phyloP scores from a whole-genome alignment of 2,329 filamentous ascomycete genomes.

The Penicillium digitatum region DNA sequence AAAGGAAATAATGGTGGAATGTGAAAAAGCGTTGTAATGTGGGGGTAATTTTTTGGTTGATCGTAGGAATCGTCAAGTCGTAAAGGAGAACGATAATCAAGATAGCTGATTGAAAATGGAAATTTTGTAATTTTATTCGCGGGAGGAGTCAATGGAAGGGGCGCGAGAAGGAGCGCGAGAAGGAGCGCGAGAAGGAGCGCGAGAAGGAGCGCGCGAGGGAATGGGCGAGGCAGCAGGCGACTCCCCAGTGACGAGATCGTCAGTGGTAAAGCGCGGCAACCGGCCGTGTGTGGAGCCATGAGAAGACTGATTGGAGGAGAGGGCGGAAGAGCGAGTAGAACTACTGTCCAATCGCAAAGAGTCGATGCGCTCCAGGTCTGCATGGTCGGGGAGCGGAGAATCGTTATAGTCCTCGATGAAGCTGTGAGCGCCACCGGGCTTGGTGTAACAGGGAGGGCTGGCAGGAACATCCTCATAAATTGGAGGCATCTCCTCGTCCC shows the following conservation, averaged over 20 bases:
- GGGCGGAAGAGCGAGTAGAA: slow-evolving; percentile 31
- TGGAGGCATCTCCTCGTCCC: slow-evolving; percentile 94
- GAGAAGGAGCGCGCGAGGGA: slow-evolving; percentile 17
- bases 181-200: slow-evolving; percentile 15
- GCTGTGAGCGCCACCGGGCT: slow-evolving; percentile 36
- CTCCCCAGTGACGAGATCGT: slow-evolving; percentile 28
- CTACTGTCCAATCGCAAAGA: slow-evolving; percentile 33
- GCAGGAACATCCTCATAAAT: slow-evolving; percentile 90
- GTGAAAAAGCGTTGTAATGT: neutral
- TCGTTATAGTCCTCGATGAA: slow-evolving; percentile 48
- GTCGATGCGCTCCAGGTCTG: slow-evolving; percentile 47
- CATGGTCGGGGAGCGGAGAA: slow-evolving; percentile 43
- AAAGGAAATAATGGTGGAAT: neutral
- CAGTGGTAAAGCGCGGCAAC: slow-evolving; percentile 29
- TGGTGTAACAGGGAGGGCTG: slow-evolving; percentile 69
- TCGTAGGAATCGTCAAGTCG: slow-evolving; percentile 7
- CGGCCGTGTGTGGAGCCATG: slow-evolving; percentile 14
- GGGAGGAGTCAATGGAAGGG: slow-evolving; percentile 17
- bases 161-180: slow-evolving; percentile 19
- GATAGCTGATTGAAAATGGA: neutral
- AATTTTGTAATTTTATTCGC: slow-evolving; percentile 11
- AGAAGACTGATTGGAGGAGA: slow-evolving; percentile 25
- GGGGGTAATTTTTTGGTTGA: slow-evolving; percentile 1
- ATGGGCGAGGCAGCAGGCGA: slow-evolving; percentile 19
- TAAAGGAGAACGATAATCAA: slow-evolving; percentile 5